Evolutionary conservation across 768 basidiomycete genomes (phyloP).

Genomic region (Gyrodon lividus): DNA sequence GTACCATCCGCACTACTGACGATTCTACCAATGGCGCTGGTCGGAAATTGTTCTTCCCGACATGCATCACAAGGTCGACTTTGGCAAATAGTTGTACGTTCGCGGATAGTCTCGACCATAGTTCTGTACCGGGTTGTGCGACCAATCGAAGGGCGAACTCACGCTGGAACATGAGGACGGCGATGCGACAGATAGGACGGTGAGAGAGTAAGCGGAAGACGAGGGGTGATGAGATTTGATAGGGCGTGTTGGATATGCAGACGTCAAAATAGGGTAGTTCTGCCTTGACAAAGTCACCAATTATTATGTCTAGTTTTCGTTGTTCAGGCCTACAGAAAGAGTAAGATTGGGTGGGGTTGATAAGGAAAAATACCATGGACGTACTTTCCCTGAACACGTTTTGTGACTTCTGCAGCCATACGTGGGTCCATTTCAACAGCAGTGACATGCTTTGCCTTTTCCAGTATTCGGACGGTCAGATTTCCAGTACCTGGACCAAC

Average conservation of each 20-base stretch:
- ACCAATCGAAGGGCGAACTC: conserved; percentile 94
- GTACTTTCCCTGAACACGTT: conserved; percentile 97
- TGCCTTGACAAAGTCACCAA: conserved; percentile 98
- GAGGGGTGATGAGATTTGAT: conserved; percentile 97
- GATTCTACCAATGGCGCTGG: conserved; percentile 95
- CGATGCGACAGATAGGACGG: conserved; percentile 88
- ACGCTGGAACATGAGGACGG: conserved; percentile 99
- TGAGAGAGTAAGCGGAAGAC: conserved; percentile 97
- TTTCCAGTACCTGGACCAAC: conserved; percentile 99
- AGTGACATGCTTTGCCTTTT: conserved; percentile 88
- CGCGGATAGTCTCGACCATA: conserved; percentile 94
- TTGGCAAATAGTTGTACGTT: conserved; percentile 98
- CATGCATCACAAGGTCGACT: conserved; percentile 94
- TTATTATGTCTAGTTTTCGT: conserved; percentile 89
- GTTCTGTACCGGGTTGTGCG: conserved; percentile 74
- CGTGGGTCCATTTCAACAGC: conserved; percentile 98
- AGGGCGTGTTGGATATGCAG: conserved; percentile 98
- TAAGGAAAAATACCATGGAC: conserved; percentile 35
- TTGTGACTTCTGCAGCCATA: conserved; percentile 97
- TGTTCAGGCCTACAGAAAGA: conserved; percentile 75
- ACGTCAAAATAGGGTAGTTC: conserved; percentile 98
- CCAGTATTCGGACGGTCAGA: conserved; percentile 88
- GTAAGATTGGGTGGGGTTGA: background rate
- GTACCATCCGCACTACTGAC: conserved; percentile 86
- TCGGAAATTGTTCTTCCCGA: conserved; percentile 95